Percentiles rank a stretch among this genome's conserved stretches.
phyloP scores from a whole-genome alignment of 345 rosid genomes.

The Turnera subulata region DNA sequence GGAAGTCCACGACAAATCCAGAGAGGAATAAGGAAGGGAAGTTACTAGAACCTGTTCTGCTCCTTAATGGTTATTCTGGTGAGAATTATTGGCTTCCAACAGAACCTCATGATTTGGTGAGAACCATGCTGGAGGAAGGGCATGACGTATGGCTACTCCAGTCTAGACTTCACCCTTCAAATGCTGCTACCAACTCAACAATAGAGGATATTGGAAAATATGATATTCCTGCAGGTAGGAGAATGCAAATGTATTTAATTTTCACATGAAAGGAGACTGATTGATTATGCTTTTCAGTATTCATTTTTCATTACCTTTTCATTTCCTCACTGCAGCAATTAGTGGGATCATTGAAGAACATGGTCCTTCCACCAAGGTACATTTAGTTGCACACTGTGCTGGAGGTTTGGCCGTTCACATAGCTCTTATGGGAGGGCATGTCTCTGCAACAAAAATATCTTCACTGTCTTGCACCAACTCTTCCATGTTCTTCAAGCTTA shows the following conservation, averaged over 20 bases:
- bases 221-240: constrained; percentile 41
- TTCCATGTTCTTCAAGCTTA: constrained; percentile 49
- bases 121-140: constrained; percentile 39
- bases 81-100: constrained; percentile 41
- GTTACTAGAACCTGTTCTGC: constrained; percentile 30
- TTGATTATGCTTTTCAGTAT: neutral
- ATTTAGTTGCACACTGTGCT: constrained; percentile 41
- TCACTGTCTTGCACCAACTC: constrained; percentile 46
- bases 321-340: constrained; percentile 18
- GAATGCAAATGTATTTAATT: too few species aligned
- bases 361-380: constrained; percentile 25
- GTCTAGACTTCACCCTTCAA: constrained; percentile 30
- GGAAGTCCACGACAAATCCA: constrained; percentile 22
- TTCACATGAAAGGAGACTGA: neutral
- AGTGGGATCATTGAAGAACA: constrained; percentile 30
- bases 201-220: constrained; percentile 37
- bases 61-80: constrained; percentile 34
- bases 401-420: constrained; percentile 45
- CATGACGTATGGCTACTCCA: constrained; percentile 39
- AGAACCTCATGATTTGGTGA: constrained; percentile 39
- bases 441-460: constrained; percentile 33
- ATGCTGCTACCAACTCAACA: constrained; percentile 35
- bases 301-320: neutral
- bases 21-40: too few species aligned
- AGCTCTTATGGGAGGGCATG: constrained; percentile 43